A percentile compares a stretch with the other conserved stretches of the same genome.
phyloP scores from a whole-genome alignment of 78 protist species.

The slime mould (Dictyostelium discoideum) region DNA sequence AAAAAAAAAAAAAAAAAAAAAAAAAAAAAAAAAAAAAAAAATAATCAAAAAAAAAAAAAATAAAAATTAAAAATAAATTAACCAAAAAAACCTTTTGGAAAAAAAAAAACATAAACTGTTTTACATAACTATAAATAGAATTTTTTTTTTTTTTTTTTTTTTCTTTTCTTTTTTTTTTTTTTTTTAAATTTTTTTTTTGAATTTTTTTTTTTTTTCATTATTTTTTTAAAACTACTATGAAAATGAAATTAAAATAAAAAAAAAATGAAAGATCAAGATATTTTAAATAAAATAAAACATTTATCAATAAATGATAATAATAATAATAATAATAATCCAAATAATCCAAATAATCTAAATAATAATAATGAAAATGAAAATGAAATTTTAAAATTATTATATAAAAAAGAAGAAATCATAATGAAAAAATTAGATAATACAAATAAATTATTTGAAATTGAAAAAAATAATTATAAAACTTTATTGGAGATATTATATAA shows the following conservation, averaged over 20 bases:
- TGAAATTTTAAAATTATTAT: background rate
- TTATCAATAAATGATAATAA: background rate
- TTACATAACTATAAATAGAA: too few relatives aligned
- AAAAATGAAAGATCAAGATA: background rate
- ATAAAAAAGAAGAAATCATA: constrained; percentile 4
- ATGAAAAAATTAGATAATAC: constrained; percentile 1
- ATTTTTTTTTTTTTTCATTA: too few relatives aligned
- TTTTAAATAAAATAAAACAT: background rate
- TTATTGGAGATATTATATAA: background rate
- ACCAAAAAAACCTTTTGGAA: background rate
- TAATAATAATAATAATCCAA: background rate
- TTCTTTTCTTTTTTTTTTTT: background rate
- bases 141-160: background rate
- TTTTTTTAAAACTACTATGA: too few relatives aligned
- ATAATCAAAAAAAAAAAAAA: background rate
- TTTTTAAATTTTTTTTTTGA: background rate
- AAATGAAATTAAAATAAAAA: background rate
- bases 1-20: background rate
- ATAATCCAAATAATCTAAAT: too few relatives aligned
- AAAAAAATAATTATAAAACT: background rate
- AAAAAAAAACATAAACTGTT: too few relatives aligned
- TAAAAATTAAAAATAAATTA: background rate
- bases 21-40: background rate
- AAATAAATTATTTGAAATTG: constrained; percentile 7
- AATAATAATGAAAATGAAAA: background rate